Conservation (phyloP, 148 eudicot species). For the Amaranthus palmeri region DNA sequence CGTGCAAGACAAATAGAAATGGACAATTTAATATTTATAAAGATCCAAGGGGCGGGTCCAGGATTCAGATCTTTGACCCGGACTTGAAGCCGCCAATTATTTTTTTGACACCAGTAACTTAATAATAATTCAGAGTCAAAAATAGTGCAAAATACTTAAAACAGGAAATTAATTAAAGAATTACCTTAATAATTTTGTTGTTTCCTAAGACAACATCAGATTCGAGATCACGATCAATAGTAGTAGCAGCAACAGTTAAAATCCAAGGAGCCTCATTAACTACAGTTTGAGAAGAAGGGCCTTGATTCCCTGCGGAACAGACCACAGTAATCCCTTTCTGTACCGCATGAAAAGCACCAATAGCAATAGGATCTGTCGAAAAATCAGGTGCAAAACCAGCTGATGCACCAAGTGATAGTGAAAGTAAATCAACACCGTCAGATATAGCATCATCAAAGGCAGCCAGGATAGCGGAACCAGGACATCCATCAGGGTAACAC, state of each 20-base stretch:
- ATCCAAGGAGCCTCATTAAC: conserved; percentile 80
- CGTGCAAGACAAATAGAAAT: no score
- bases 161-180: no score
- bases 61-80: no score
- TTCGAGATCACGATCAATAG: conserved; percentile 58
- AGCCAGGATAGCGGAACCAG: conserved; percentile 54
- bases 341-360: conserved; percentile 69
- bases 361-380: conserved; percentile 45
- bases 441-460: conserved; percentile 71
- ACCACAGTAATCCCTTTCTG: conserved; percentile 61
- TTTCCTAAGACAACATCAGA: conserved; percentile 45
- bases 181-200: conserved; percentile 41
- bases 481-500: conserved; percentile 39
- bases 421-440: conserved; percentile 66
- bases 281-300: conserved; percentile 39
- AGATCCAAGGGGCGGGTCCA: no score
- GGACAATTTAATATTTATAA: no score
- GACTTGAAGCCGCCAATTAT: no score
- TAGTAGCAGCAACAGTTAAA: conserved; percentile 61
- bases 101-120: no score
- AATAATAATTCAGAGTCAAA: no score
- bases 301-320: conserved; percentile 67
- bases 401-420: conserved; percentile 54
- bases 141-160: no score
- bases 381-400: conserved; percentile 22